A percentile compares a stretch with the other conserved stretches of the same genome.
phyloP scores from a whole-genome alignment of 2,329 filamentous ascomycete genomes.

The Phaeosphaeria sp. region DNA sequence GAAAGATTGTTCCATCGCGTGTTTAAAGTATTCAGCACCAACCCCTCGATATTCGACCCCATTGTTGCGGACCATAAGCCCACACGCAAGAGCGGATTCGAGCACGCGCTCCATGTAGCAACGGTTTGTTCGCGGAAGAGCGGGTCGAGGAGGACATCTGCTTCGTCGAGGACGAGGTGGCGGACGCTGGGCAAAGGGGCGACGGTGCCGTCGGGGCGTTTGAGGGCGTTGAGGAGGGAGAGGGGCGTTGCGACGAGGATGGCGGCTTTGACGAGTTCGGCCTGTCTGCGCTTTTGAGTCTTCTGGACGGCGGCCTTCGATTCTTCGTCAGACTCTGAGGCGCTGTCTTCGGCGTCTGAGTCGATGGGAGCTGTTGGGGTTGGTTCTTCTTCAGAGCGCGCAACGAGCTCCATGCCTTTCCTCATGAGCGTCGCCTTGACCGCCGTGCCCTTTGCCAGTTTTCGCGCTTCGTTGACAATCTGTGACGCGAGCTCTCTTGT shows the following conservation, averaged over 20 bases:
- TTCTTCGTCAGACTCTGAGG: conserved; percentile 44
- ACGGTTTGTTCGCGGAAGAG: conserved; percentile 90
- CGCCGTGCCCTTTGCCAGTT: conserved; percentile 77
- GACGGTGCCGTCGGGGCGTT: conserved; percentile 54
- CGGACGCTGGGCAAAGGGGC: conserved; percentile 70
- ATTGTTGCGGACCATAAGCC: conserved; percentile 97
- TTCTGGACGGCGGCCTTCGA: conserved; percentile 38
- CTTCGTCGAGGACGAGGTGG: conserved; percentile 87
- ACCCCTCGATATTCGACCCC: conserved; percentile 86
- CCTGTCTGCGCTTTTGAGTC: conserved; percentile 42
- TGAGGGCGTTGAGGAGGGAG: conserved; percentile 76
- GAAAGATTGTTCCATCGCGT: conserved; percentile 41
- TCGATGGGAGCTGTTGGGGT: conserved; percentile 44
- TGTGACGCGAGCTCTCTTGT: conserved; percentile 60
- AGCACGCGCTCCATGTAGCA: conserved; percentile 81
- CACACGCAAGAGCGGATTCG: conserved; percentile 70
- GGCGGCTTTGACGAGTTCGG: conserved; percentile 72
- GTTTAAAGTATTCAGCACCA: conserved; percentile 69
- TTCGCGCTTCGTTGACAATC: conserved; percentile 75
- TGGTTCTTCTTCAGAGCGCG: conserved; percentile 38
- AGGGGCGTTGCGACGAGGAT: conserved; percentile 83
- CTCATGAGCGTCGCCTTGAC: conserved; percentile 82
- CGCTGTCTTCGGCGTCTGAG: conserved; percentile 48
- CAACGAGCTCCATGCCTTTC: conserved; percentile 77
- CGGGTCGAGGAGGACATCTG: conserved; percentile 89